These are phyloP conservation scores for Dioszegia aurantiaca DNA, from an alignment of 768 basidiomycete species.

Conservation along the genomic window DNA sequence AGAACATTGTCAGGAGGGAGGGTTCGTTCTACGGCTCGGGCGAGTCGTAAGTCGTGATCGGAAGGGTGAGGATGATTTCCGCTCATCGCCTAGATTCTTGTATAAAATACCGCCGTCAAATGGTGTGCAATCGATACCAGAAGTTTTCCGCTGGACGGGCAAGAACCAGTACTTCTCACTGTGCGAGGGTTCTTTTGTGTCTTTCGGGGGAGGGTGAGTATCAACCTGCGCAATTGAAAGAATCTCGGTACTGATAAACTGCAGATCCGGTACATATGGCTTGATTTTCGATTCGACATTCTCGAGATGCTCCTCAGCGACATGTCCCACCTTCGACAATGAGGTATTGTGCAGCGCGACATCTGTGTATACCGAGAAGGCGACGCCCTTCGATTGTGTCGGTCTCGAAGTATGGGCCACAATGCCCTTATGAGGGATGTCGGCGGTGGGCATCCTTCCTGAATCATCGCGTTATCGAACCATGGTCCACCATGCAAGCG, in stretches of 20 bases:
- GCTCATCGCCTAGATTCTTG: conserved; percentile 28
- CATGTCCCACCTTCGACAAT: conserved; percentile 83
- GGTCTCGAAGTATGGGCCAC: conserved; percentile 82
- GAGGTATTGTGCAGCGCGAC: conserved; percentile 65
- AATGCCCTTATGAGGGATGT: background rate
- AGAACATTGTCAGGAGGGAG: conserved; percentile 62
- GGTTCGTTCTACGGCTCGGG: conserved; percentile 82
- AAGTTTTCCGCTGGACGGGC: conserved; percentile 61
- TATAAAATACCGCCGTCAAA: conserved; percentile 27
- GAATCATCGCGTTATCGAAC: conserved; percentile 86
- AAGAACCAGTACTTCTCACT: conserved; percentile 85
- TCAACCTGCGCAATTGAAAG: conserved; percentile 20
- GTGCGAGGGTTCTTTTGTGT: conserved; percentile 74
- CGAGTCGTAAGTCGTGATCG: conserved; percentile 63
- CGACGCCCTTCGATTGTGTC: conserved; percentile 78
- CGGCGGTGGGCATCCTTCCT: conserved; percentile 67
- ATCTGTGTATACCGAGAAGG: conserved; percentile 55
- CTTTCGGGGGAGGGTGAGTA: conserved; percentile 91
- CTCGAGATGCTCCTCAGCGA: conserved; percentile 75
- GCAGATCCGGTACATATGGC: conserved; percentile 70
- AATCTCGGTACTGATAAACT: background rate
- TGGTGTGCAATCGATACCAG: background rate
- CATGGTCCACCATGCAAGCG: conserved; percentile 61
- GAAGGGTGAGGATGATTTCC: too few relatives aligned
- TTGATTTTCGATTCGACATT: conserved; percentile 81